Conservation (phyloP, 23 red algal species). For the Agarophyton chilense region DNA sequence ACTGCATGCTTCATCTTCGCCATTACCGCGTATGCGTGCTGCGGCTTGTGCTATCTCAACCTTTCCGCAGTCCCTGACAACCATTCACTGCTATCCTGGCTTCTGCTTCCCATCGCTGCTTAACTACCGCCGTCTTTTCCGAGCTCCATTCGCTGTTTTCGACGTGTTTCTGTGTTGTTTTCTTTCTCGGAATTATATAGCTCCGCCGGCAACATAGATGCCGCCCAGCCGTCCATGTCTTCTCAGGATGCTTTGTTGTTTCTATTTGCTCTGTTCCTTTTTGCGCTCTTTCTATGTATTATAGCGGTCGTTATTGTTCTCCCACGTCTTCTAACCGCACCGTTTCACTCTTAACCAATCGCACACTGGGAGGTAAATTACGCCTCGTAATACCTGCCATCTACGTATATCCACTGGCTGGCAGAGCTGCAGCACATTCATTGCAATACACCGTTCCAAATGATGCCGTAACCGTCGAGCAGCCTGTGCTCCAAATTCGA, state of each 20-base stretch:
- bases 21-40: no score
- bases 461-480: slow-evolving; percentile 30
- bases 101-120: no score
- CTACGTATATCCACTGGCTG: slow-evolving; percentile 54
- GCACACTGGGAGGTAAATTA: slow-evolving; percentile 7
- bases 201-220: background rate
- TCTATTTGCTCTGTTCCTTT: slow-evolving; percentile 3
- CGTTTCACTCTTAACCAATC: slow-evolving; percentile 33
- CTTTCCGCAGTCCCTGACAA: no score
- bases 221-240: background rate
- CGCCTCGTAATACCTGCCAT: slow-evolving; percentile 23
- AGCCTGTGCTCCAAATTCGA: slow-evolving; percentile 43
- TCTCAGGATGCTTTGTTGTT: slow-evolving; percentile 10
- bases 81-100: no score
- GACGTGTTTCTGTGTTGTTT: background rate
- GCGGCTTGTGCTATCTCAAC: no score
- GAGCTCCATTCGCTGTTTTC: background rate
- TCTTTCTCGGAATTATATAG: background rate
- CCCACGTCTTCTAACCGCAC: background rate
- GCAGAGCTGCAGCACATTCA: slow-evolving; percentile 49
- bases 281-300: slow-evolving; percentile 30
- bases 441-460: slow-evolving; percentile 47
- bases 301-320: slow-evolving; percentile 14
- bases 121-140: background rate
- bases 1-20: no score